Conservation (phyloP, 2,329 filamentous ascomycete species). For the Xylariaceae sp. region DNA sequence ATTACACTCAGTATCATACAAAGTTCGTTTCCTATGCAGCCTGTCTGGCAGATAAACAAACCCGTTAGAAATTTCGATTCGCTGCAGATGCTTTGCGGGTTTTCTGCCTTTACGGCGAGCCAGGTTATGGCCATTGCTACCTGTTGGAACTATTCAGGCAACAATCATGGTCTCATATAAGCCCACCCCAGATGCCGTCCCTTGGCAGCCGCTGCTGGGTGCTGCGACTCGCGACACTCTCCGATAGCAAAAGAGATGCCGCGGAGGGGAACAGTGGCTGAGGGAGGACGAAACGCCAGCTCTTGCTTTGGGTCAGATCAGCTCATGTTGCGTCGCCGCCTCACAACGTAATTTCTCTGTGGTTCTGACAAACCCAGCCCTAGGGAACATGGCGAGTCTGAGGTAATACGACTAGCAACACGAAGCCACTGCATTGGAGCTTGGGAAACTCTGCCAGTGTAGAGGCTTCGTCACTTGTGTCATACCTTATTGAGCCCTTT, state of each 20-base stretch:
- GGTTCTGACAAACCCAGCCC: constrained; percentile 3
- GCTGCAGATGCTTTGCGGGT: constrained; percentile 8
- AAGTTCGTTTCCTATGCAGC: no score
- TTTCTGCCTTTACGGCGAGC: constrained; percentile 12
- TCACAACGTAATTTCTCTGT: constrained; percentile 7
- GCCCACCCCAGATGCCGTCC: constrained; percentile 21
- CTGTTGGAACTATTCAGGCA: background rate
- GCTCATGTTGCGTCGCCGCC: constrained; percentile 9
- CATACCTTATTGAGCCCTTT: background rate
- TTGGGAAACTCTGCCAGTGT: background rate
- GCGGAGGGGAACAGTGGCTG: constrained; percentile 10
- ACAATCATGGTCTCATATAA: constrained; percentile 27
- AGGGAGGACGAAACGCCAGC: constrained; percentile 12
- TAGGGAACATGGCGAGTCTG: constrained; percentile 2
- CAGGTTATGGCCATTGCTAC: constrained; percentile 2
- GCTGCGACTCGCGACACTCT: constrained; percentile 22
- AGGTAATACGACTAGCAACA: constrained; percentile 4
- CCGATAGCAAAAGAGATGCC: constrained; percentile 9
- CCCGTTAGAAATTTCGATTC: constrained; percentile 1
- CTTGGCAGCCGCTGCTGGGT: constrained; percentile 10
- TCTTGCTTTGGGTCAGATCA: constrained; percentile 15
- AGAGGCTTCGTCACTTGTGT: constrained; percentile 3
- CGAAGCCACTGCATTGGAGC: background rate
- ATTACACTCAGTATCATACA: no score
- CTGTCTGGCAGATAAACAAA: background rate